A percentile compares a stretch with the other conserved stretches of the same genome.
phyloP scores from a whole-genome alignment of 1,284 basidiomycete genomes.

The Rugiboletus extremiorientalis region DNA sequence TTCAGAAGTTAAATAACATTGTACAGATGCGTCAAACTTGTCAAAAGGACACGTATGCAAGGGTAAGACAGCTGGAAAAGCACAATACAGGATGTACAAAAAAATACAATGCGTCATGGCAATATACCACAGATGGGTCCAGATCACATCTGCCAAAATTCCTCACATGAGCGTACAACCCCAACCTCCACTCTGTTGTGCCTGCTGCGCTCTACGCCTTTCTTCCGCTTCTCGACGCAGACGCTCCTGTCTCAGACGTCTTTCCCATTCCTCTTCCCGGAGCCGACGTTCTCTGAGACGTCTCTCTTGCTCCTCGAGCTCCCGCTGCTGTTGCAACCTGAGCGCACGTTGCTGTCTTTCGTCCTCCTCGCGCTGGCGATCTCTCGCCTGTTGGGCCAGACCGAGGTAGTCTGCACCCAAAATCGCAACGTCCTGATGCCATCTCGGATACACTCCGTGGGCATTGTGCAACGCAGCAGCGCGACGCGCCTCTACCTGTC shows the following conservation, averaged over 20 bases:
- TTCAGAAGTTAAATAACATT: too few relatives aligned
- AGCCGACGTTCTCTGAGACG: too few relatives aligned
- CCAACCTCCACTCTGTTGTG: conserved; percentile 11
- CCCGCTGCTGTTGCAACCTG: background rate
- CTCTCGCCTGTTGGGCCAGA: background rate
- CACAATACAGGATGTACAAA: too few relatives aligned
- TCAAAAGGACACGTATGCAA: too few relatives aligned
- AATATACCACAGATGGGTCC: too few relatives aligned
- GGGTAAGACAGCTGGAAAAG: too few relatives aligned
- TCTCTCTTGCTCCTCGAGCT: conserved; percentile 9
- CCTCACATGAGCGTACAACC: conserved; percentile 20
- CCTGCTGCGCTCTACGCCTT: conserved; percentile 4
- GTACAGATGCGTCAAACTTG: too few relatives aligned
- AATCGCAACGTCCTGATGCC: background rate
- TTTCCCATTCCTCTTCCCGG: too few relatives aligned
- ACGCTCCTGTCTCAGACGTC: background rate
- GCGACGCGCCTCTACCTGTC: conserved; percentile 14
- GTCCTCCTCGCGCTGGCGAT: conserved; percentile 1
- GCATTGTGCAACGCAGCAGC: background rate
- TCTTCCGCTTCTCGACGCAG: conserved; percentile 7
- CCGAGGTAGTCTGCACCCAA: background rate
- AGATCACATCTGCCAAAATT: too few relatives aligned
- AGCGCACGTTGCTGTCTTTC: background rate
- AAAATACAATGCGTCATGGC: background rate
- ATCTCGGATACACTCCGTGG: background rate